Conservation (phyloP, 1,284 basidiomycete species). For the Papiliotrema fonsecae region DNA sequence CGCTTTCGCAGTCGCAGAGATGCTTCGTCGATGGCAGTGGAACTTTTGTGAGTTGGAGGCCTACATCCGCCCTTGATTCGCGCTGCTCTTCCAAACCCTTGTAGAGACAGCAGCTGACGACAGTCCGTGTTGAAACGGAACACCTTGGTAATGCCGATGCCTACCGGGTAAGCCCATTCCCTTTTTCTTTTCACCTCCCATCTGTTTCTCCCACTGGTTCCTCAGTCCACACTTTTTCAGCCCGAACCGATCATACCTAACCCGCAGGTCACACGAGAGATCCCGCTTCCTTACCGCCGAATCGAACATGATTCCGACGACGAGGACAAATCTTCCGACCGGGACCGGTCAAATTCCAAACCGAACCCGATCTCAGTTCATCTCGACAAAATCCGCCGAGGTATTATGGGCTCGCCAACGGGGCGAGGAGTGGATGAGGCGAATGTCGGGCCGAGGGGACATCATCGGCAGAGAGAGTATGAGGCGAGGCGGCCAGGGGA, state of each 20-base stretch:
- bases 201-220: too few species aligned
- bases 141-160: conserved; percentile 49
- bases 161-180: conserved; percentile 26
- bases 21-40: conserved; percentile 81
- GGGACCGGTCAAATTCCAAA: not conserved
- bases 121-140: conserved; percentile 49
- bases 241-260: not conserved
- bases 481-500: conserved; percentile 38
- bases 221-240: too few species aligned
- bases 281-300: conserved; percentile 40
- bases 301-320: conserved; percentile 15
- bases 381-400: conserved; percentile 7
- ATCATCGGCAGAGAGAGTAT: conserved; percentile 34
- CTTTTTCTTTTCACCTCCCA: conserved; percentile 5
- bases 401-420: not conserved
- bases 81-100: not conserved
- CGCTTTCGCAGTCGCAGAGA: conserved; percentile 67
- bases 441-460: conserved; percentile 34
- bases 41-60: conserved; percentile 85
- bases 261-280: conserved; percentile 33
- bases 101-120: not conserved
- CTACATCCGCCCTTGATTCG: too few species aligned
- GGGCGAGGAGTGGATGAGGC: conserved; percentile 34
- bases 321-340: conserved; percentile 4
- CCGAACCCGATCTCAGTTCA: conserved; percentile 3